phyloP scores from a whole-genome alignment of 2,329 filamentous ascomycete species.

The Phaeosphaeria sp. region DNA sequence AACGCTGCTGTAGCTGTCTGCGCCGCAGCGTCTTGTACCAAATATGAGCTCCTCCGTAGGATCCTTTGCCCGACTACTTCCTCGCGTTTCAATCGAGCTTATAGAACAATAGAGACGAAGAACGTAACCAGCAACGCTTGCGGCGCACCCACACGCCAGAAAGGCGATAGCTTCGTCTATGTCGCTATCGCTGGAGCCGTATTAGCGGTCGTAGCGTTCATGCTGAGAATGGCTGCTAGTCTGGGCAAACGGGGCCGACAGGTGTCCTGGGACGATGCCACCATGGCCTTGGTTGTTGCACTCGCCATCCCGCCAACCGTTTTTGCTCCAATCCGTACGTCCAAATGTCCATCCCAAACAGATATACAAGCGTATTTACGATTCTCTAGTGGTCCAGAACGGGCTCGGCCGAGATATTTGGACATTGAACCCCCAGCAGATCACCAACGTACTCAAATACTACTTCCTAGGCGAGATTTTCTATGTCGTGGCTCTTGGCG shows the following conservation, averaged over 20 bases:
- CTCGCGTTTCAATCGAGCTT: background rate
- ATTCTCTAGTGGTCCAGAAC: conserved; percentile 32
- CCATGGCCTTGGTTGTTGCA: conserved; percentile 48
- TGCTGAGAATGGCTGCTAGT: conserved; percentile 45
- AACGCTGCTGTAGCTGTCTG: conserved; percentile 43
- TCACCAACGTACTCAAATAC: conserved; percentile 53
- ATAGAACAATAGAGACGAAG: conserved; percentile 38
- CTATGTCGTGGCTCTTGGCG: conserved; percentile 37
- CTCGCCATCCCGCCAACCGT: conserved; percentile 29
- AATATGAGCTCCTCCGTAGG: conserved; percentile 44
- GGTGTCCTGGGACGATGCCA: conserved; percentile 48
- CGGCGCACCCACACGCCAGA: conserved; percentile 43
- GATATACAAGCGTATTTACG: conserved; percentile 1
- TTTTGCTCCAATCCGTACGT: conserved; percentile 21
- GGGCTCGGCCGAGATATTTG: conserved; percentile 62
- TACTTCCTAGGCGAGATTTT: conserved; percentile 39
- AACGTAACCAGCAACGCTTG: conserved; percentile 49
- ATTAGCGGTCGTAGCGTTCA: conserved; percentile 41
- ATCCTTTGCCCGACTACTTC: background rate
- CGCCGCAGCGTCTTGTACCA: conserved; percentile 42
- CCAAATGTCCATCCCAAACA: conserved; percentile 21
- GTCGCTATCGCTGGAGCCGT: conserved; percentile 38
- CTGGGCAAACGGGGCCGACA: conserved; percentile 41
- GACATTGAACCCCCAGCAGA: conserved; percentile 51
- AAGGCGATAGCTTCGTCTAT: conserved; percentile 35